Evolutionary conservation across 345 rosid species (phyloP), one percentile per base, ranked within the genome.

Genomic region (Microcos paniculata): DNA sequence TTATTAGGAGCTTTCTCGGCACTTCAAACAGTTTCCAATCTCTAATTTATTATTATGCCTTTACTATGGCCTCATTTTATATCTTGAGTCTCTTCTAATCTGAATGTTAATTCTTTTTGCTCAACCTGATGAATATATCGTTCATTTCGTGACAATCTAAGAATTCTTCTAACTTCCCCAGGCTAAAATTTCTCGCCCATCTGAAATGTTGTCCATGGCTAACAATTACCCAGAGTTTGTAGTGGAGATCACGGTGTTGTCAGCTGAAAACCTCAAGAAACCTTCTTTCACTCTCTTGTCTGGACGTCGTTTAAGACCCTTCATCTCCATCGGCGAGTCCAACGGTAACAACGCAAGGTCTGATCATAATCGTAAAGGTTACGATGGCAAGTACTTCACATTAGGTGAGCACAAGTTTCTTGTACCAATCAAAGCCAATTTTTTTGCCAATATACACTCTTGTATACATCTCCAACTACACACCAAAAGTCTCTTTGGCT

Each of bases 351-450:
- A 9, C 28, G 76, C 81, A 3, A 62, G 78, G 55, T 71, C 80
- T 11, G 84, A 82, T 26, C n/a, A n/a, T n/a, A n/a, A n/a, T n/a
- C 71, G 73, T 43, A 71, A 65, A 28, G 83, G 85, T 23, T 85
- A 87, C 24, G 86, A 83, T 26, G 72, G 61, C 8, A 83, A 35
- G 40, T 35, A 84, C 68, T 82, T 81, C 1, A 76, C 62, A 0
- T 86, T 85, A 84, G 89, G 84, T 4, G 89, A 88, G 61, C 79
- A 71, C n/a, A n/a, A n/a, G 65, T 83, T 83, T 33, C 53, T 24
- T 42, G 59, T 86, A 1, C 81, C 82, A 0, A 11, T 78, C 0
- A 87, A 80, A 43, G 12, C 76, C 31, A 24, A 79, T 6, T 82
- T 86, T 66, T 78, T 85, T 48, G 53, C 80, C 21, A 77, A 79